A percentile compares a stretch with the other conserved stretches of the same genome.
Evolutionary conservation across 306 rosid species (phyloP).

Genomic region (Senna siamea): DNA sequence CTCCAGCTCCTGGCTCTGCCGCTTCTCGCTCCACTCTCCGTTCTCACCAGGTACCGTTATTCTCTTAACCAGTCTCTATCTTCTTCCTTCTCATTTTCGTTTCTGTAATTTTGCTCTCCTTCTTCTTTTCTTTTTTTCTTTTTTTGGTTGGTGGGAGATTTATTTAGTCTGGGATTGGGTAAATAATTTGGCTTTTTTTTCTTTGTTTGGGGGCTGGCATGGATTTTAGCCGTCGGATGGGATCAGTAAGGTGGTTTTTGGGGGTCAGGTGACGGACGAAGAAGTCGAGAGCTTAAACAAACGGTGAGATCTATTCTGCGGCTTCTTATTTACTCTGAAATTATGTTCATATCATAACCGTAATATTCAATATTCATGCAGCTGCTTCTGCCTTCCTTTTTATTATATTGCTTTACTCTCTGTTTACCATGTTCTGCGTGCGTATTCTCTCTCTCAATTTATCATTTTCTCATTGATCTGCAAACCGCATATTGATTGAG

Average conservation of each 20-base stretch:
- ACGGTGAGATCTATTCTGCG: conserved; percentile 81
- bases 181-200: not conserved
- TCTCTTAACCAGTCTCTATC: too few species aligned
- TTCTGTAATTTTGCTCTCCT: not conserved
- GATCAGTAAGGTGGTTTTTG: conserved; percentile 95
- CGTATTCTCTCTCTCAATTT: too few species aligned
- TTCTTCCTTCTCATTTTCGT: too few species aligned
- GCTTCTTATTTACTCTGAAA: not conserved
- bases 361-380: not conserved
- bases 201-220: not conserved
- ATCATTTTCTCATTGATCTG: conserved; percentile 37
- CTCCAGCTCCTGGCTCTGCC: conserved; percentile 48
- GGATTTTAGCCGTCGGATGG: conserved; percentile 92
- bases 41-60: conserved; percentile 75
- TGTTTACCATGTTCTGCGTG: not conserved
- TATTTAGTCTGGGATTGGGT: too few species aligned
- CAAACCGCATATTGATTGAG: conserved; percentile 4
- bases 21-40: conserved; percentile 56
- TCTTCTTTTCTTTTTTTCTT: too few species aligned
- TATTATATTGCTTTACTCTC: not conserved
- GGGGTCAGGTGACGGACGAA: conserved; percentile 98
- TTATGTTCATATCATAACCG: not conserved
- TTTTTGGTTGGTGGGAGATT: too few species aligned
- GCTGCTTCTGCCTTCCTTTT: not conserved
- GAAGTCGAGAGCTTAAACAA: conserved; percentile 88